Base-by-base conservation (phyloP, 106 monocot genomes). In the Ottelia alismoides region DNA sequence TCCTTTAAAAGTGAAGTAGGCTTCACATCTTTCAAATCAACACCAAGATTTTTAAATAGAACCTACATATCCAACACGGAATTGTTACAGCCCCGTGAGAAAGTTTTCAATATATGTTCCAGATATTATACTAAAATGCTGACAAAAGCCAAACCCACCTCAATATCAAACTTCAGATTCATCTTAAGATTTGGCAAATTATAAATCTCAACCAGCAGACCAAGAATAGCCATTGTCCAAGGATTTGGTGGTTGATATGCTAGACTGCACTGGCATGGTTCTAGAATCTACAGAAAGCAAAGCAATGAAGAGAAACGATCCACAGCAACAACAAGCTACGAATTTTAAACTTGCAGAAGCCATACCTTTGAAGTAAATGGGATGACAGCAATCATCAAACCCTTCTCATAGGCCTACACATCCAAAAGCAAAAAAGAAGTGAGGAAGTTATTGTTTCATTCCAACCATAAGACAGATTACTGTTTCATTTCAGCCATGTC, bases 181-280 rank as follows among this genome's bases (percentile, higher is more conserved):
- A 89, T 90, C 74, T 98, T 98, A 56, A 98, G 98, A 55, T 82
- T 82, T 47, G 98, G 98, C 22, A 83, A 73, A 77, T 85, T 83
- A 70, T 85, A 98, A 22, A 98, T 98, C 62, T 98, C 98, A 65
- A 57, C 28, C 35, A 98, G 89, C 61, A 98, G 75, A 60, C 79
- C 68, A 70, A 98, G 85, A 49, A 98, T 98, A 51, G 79, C 98
- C 98, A 90, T 98, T 28, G 98, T 98, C 98, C 98, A 98, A 0
- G 98, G 98, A 77, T 98, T 98, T 52, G 98, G 98, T 61, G 98
- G 98, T 43, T 76, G 82, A 75, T 98, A 98, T 28, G 98, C 98
- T 28, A 82, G 63, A 66, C 98, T 98, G 40, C 61, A 79, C 9
- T 90, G 89, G 50, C 89, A 90, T 58, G 98, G 89, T 77, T 98